Percentiles rank a stretch among this genome's conserved stretches.
These are phyloP conservation scores for Oryza glaberrima DNA, from an alignment of 176 grass and related monocot species.

Conservation along the genomic window DNA sequence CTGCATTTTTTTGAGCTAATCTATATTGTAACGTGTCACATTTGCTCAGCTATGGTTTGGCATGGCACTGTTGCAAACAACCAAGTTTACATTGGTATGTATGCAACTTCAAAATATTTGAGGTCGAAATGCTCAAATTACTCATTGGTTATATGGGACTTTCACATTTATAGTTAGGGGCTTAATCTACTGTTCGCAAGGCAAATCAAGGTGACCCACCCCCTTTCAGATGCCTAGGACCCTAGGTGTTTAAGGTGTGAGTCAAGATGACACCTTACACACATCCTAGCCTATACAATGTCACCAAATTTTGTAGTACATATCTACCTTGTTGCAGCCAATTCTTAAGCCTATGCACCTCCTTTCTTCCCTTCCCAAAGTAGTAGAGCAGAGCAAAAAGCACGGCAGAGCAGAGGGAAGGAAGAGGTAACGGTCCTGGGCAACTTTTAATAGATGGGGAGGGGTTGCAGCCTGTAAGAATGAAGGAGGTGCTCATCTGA, in stretches of 20 bases:
- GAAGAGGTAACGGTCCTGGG: too few relatives aligned
- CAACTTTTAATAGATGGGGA: too few relatives aligned
- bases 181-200: not conserved
- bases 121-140: not conserved
- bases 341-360: not conserved
- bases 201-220: not conserved
- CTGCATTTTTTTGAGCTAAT: not conserved
- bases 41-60: not conserved
- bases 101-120: not conserved
- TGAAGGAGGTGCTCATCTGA: too few relatives aligned
- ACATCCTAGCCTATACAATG: not conserved
- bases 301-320: not conserved
- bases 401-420: too few relatives aligned
- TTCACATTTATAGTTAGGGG: not conserved
- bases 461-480: too few relatives aligned
- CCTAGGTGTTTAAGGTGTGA: not conserved
- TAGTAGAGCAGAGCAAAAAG: not conserved
- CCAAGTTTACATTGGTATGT: not conserved
- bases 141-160: not conserved
- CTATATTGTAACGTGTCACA: not conserved
- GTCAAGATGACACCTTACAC: not conserved
- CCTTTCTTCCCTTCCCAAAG: not conserved
- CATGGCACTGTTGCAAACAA: not conserved
- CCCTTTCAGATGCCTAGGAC: not conserved
- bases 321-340: not conserved